Percentiles rank a stretch among this genome's conserved stretches.
These are phyloP conservation scores for Corylus avellana DNA, from an alignment of 306 rosid species.

Conservation along the genomic window DNA sequence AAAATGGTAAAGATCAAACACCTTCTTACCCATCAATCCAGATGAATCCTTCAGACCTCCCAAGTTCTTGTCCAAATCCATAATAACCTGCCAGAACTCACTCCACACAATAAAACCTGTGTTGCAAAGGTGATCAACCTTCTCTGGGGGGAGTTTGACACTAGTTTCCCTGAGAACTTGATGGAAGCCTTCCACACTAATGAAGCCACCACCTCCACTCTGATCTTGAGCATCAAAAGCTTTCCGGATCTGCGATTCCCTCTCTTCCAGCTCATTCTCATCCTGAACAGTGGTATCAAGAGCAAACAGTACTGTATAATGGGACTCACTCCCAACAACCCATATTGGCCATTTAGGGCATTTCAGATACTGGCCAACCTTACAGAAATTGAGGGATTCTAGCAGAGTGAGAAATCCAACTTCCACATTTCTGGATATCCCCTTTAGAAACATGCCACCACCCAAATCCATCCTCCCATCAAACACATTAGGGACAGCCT, in stretches of 20 bases:
- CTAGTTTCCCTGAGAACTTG: constrained; percentile 75
- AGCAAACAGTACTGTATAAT: constrained; percentile 89
- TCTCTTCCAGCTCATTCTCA: constrained; percentile 92
- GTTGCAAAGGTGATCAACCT: constrained; percentile 73
- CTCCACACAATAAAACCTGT: constrained; percentile 94
- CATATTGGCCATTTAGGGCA: constrained; percentile 96
- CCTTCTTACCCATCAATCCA: constrained; percentile 95
- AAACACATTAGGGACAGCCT: constrained; percentile 90
- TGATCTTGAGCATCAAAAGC: constrained; percentile 94
- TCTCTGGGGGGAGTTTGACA: constrained; percentile 65
- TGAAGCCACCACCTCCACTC: constrained; percentile 97
- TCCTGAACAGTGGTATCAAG: constrained; percentile 77
- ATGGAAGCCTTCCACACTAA: constrained; percentile 86
- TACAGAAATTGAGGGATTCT: constrained; percentile 91
- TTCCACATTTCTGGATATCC: constrained; percentile 77
- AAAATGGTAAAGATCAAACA: constrained; percentile 87
- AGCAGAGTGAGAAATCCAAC: constrained; percentile 88
- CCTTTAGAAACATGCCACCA: constrained; percentile 90
- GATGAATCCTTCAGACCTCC: constrained; percentile 97
- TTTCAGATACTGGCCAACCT: constrained; percentile 82
- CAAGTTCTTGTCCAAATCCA: constrained; percentile 78
- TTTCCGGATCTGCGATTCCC: constrained; percentile 85
- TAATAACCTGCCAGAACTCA: constrained; percentile 95
- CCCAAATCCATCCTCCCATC: constrained; percentile 96
- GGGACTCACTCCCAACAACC: constrained; percentile 96